Conservation (phyloP, 345 rosid genomes). For the Aquilaria sinensis region DNA sequence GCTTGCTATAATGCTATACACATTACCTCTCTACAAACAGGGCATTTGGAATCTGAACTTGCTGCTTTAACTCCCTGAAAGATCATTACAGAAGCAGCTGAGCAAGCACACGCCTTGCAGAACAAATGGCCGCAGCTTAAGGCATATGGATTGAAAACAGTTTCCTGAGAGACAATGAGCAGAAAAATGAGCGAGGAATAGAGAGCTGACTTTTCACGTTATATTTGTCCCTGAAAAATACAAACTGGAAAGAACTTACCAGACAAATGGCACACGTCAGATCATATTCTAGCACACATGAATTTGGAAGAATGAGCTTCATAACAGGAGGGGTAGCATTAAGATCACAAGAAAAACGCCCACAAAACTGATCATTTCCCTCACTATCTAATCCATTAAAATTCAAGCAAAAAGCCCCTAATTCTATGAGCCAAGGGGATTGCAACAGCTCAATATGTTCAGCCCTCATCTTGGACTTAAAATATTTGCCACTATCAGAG, state of each 20-base stretch:
- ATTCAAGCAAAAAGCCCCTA: constrained; percentile 86
- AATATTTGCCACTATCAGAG: constrained; percentile 72
- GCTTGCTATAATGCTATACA: constrained; percentile 3
- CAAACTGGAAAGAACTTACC: constrained; percentile 31
- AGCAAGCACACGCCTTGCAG: constrained; percentile 87
- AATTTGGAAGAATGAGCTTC: constrained; percentile 54
- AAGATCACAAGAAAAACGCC: constrained; percentile 54
- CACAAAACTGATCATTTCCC: constrained; percentile 37
- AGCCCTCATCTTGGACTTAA: constrained; percentile 74
- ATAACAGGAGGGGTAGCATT: constrained; percentile 43
- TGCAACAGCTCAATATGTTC: constrained; percentile 86
- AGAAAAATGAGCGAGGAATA: background rate
- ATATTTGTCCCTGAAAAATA: constrained; percentile 4
- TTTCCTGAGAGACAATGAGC: constrained; percentile 44
- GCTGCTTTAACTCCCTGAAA: constrained; percentile 73
- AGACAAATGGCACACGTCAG: constrained; percentile 83
- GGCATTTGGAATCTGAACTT: constrained; percentile 56
- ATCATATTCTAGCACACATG: constrained; percentile 60
- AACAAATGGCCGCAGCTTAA: constrained; percentile 89
- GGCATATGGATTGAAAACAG: constrained; percentile 80
- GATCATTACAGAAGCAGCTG: constrained; percentile 73
- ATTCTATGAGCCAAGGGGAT: constrained; percentile 91
- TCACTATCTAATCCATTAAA: constrained; percentile 39
- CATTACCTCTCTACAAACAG: constrained; percentile 89
- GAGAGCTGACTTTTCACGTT: background rate